Evolutionary conservation across 1,139 yeast genomes (phyloP).

Genomic region (Arxiozyma telluris): DNA sequence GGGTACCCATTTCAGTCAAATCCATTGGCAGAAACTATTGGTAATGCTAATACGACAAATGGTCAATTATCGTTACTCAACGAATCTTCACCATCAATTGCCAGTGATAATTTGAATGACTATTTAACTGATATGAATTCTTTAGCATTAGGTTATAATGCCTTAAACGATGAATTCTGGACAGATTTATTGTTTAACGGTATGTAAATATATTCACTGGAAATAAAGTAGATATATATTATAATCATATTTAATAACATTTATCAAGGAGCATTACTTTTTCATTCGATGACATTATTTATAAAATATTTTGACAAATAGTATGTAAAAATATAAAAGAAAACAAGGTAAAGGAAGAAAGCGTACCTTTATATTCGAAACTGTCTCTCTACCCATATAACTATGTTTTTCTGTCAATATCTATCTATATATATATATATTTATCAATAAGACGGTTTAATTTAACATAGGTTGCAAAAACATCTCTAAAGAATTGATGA

Average conservation of each 20-base stretch:
- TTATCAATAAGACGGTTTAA: slow-evolving; percentile 6
- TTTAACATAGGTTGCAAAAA: slow-evolving; percentile 27
- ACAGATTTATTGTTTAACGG: slow-evolving; percentile 21
- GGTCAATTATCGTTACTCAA: not conserved
- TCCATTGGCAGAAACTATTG: not conserved
- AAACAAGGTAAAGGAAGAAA: too few relatives aligned
- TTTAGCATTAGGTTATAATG: slow-evolving; percentile 22
- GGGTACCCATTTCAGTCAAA: not conserved
- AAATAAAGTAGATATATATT: not conserved
- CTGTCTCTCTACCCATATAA: too few relatives aligned
- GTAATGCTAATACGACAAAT: not conserved
- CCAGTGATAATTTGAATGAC: slow-evolving; percentile 20
- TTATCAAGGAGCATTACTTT: not conserved
- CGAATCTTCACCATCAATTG: slow-evolving; percentile 13
- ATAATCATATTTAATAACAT: not conserved
- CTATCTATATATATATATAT: not conserved
- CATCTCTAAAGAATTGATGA: slow-evolving; percentile 23
- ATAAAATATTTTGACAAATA: too few relatives aligned
- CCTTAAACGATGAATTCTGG: slow-evolving; percentile 28
- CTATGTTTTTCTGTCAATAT: not conserved
- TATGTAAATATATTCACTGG: slow-evolving; percentile 5
- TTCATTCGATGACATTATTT: too few relatives aligned
- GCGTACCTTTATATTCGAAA: too few relatives aligned
- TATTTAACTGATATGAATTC: slow-evolving; percentile 24
- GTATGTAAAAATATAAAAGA: too few relatives aligned